These are phyloP conservation scores for Marchantia polymorpha DNA, from an alignment of 225 moss, liverwort and hornwort genomes.

Conservation along the genomic window DNA sequence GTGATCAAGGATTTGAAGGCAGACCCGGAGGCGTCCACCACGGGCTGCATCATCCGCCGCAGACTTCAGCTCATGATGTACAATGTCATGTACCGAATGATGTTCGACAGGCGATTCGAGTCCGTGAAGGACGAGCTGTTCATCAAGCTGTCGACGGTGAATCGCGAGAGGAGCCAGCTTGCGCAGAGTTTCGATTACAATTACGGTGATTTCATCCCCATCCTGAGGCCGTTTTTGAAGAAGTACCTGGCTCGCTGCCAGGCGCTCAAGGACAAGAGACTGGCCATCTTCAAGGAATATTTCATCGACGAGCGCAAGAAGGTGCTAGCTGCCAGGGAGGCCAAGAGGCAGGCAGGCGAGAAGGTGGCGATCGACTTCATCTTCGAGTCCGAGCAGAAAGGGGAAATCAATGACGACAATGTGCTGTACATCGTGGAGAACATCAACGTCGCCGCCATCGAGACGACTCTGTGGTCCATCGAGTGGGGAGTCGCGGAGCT, in stretches of 20 bases:
- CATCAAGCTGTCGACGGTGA: constrained; percentile 31
- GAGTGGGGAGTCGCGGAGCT: constrained; percentile 94
- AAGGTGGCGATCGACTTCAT: constrained; percentile 54
- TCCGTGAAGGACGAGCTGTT: constrained; percentile 51
- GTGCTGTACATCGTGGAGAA: constrained; percentile 73
- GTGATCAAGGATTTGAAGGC: constrained; percentile 43
- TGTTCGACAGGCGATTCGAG: constrained; percentile 58
- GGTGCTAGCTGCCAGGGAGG: not conserved
- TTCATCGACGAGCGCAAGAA: constrained; percentile 46
- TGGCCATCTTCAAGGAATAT: constrained; percentile 57
- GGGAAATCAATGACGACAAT: constrained; percentile 57
- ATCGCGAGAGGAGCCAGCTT: constrained; percentile 51
- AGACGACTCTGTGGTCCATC: constrained; percentile 90
- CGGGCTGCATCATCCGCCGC: constrained; percentile 47
- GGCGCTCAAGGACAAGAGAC: constrained; percentile 57
- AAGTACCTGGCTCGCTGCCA: constrained; percentile 26
- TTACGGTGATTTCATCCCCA: constrained; percentile 86
- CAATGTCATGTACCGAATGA: constrained; percentile 60
- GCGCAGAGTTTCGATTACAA: constrained; percentile 91
- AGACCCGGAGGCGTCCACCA: constrained; percentile 32
- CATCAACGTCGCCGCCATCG: constrained; percentile 77
- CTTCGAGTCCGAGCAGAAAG: constrained; percentile 57
- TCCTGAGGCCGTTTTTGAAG: constrained; percentile 46
- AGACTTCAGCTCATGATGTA: constrained; percentile 70
- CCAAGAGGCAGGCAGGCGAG: constrained; percentile 9